phyloP scores from a whole-genome alignment of 495 filamentous ascomycete genomes.

The Pyrenula massariospora region DNA sequence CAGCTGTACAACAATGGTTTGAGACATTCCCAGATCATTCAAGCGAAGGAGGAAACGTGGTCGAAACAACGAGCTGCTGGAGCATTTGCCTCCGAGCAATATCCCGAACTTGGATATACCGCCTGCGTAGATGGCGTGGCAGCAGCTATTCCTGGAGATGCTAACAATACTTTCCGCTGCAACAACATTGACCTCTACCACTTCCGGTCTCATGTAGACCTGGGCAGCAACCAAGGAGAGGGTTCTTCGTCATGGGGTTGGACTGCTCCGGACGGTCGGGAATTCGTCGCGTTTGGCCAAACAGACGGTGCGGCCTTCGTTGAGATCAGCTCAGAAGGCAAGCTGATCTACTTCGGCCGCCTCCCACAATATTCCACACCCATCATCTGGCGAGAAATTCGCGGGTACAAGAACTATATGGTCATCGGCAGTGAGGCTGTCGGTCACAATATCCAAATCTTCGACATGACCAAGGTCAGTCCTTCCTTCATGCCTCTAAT shows the following conservation, averaged over 20 bases:
- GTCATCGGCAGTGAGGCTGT: slow-evolving; percentile 37
- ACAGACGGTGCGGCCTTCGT: slow-evolving; percentile 45
- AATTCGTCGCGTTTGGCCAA: slow-evolving; percentile 46
- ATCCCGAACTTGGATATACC: slow-evolving; percentile 11
- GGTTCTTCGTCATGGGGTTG: slow-evolving; percentile 34
- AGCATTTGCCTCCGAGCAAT: slow-evolving; percentile 7
- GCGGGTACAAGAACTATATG: slow-evolving; percentile 31
- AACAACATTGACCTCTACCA: slow-evolving; percentile 42
- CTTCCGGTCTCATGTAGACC: slow-evolving; percentile 36
- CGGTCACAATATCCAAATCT: slow-evolving; percentile 38
- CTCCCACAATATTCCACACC: slow-evolving; percentile 32
- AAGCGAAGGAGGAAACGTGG: slow-evolving; percentile 23
- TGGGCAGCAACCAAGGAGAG: slow-evolving; percentile 21
- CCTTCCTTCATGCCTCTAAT: too few species aligned
- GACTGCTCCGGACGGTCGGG: slow-evolving; percentile 44
- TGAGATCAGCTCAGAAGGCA: slow-evolving; percentile 36
- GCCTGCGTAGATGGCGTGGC: slow-evolving; percentile 36
- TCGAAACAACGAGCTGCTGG: slow-evolving; percentile 5
- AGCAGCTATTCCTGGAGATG: slow-evolving; percentile 24
- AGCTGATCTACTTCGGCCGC: slow-evolving; percentile 41
- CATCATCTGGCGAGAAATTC: slow-evolving; percentile 38
- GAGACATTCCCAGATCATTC: slow-evolving; percentile 34
- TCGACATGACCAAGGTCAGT: slow-evolving; percentile 33
- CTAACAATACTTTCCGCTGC: slow-evolving; percentile 37
- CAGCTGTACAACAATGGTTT: slow-evolving; percentile 30